Evolutionary conservation across 495 filamentous ascomycete species (phyloP).

Genomic region (Letharia lupina): DNA sequence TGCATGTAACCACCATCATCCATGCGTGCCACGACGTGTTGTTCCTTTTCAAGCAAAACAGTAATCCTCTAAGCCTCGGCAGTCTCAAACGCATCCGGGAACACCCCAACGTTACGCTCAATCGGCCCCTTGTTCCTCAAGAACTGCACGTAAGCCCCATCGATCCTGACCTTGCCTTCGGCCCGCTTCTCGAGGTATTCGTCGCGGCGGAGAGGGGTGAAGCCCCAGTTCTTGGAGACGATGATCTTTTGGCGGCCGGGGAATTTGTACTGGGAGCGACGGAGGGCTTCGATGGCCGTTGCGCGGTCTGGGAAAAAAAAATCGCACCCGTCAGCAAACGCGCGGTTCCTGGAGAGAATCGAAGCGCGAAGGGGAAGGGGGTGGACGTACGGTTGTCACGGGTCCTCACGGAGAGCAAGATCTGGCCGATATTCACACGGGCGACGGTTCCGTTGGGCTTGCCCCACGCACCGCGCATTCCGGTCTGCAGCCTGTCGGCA

Average conservation of each 20-base stretch:
- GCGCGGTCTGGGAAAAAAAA: conserved; percentile 53
- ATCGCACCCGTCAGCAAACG: background rate
- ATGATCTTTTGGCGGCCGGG: conserved; percentile 99
- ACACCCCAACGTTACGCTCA: conserved; percentile 77
- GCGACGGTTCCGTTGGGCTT: conserved; percentile 97
- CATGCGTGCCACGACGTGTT: conserved; percentile 3
- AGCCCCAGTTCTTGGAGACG: conserved; percentile 99
- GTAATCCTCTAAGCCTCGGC: conserved; percentile 32
- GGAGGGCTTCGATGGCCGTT: conserved; percentile 93
- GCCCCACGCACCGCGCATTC: conserved; percentile 99
- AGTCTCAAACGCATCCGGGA: conserved; percentile 80
- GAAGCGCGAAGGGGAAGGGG: background rate
- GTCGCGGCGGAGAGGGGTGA: conserved; percentile 93
- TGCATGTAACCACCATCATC: background rate
- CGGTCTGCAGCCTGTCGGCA: conserved; percentile 99
- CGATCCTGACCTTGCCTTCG: conserved; percentile 80
- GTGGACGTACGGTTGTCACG: conserved; percentile 65
- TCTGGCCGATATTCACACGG: conserved; percentile 99
- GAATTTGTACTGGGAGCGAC: conserved; percentile 99
- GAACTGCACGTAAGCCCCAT: conserved; percentile 99
- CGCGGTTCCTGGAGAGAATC: background rate
- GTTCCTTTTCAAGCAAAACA: conserved; percentile 7
- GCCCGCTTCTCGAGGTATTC: conserved; percentile 91
- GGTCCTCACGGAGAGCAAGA: conserved; percentile 91
- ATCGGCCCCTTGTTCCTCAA: conserved; percentile 81